A percentile compares a stretch with the other conserved stretches of the same genome.
phyloP scores from a whole-genome alignment of 2,329 filamentous ascomycete genomes.

The Hypoxylon sp. region DNA sequence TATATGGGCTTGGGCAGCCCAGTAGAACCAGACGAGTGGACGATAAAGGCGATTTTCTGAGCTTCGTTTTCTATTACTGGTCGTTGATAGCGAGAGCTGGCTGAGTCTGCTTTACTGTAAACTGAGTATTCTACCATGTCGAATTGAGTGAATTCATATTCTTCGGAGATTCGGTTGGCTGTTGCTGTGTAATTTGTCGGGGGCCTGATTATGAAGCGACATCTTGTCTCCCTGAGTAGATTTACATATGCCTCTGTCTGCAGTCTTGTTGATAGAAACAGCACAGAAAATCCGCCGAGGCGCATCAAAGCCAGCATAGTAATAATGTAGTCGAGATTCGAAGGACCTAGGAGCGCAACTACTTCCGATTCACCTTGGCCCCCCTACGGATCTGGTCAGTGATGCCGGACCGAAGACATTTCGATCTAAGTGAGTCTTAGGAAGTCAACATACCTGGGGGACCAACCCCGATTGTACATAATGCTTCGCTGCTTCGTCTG shows the following conservation, averaged over 20 bases:
- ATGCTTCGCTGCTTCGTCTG: constrained; percentile 31
- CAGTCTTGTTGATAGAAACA: constrained; percentile 60
- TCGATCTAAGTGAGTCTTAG: background rate
- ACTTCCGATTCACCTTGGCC: constrained; percentile 35
- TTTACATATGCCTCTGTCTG: constrained; percentile 57
- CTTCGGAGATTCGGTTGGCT: background rate
- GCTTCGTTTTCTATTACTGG: constrained; percentile 36
- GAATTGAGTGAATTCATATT: constrained; percentile 11
- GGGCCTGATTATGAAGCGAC: constrained; percentile 45
- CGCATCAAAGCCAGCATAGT: constrained; percentile 60
- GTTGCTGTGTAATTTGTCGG: constrained; percentile 10
- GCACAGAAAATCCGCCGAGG: constrained; percentile 60
- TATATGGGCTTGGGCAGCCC: constrained; percentile 70
- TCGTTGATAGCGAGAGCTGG: constrained; percentile 29
- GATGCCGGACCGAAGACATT: background rate
- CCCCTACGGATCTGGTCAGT: constrained; percentile 2
- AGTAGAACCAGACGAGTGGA: constrained; percentile 64
- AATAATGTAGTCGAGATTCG: constrained; percentile 58
- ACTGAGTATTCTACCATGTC: constrained; percentile 21
- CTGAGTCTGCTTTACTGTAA: constrained; percentile 26
- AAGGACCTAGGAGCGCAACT: constrained; percentile 57
- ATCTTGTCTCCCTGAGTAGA: constrained; percentile 55
- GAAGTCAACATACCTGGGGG: constrained; percentile 19
- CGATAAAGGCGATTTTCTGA: constrained; percentile 47
- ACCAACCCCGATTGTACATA: constrained; percentile 24